Percentiles rank a stretch among this genome's conserved stretches.
phyloP scores from a whole-genome alignment of 1,284 basidiomycete genomes.

The Tylopilus orsonianus region DNA sequence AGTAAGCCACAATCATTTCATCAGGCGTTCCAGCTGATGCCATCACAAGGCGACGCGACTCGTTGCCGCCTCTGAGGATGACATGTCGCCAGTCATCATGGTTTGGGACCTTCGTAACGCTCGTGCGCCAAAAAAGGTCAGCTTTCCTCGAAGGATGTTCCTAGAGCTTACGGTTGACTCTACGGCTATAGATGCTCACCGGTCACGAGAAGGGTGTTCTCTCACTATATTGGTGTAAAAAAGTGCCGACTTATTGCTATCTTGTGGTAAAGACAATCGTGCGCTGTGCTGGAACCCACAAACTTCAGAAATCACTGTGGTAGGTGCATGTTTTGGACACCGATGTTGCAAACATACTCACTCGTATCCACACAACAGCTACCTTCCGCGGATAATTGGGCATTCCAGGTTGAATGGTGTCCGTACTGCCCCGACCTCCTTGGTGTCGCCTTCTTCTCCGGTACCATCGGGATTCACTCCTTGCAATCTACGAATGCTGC shows the following conservation, averaged over 20 bases:
- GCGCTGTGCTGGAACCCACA: conserved; percentile 96
- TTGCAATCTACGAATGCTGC: conserved; percentile 83
- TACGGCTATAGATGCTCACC: conserved; percentile 71
- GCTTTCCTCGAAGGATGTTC: neutral
- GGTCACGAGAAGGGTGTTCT: conserved; percentile 97
- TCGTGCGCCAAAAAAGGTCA: conserved; percentile 90
- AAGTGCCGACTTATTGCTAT: conserved; percentile 89
- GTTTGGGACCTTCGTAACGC: conserved; percentile 98
- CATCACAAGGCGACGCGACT: conserved; percentile 78
- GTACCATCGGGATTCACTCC: conserved; percentile 80
- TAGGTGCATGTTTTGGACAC: conserved; percentile 53
- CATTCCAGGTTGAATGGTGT: conserved; percentile 97
- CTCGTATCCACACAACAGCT: conserved; percentile 48
- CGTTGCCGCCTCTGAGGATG: conserved; percentile 95
- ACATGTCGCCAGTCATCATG: conserved; percentile 94
- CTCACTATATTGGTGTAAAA: conserved; percentile 94
- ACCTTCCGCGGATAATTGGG: conserved; percentile 93
- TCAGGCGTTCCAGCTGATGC: conserved; percentile 10
- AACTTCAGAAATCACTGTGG: conserved; percentile 86
- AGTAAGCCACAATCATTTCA: conserved; percentile 31
- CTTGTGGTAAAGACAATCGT: conserved; percentile 96
- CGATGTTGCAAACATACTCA: neutral
- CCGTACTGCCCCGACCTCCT: conserved; percentile 93
- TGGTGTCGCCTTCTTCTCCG: conserved; percentile 82
- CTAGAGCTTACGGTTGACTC: conserved; percentile 6